These are phyloP conservation scores for Metschnikowia reukaufii DNA, from an alignment of 805 yeast species.

Conservation along the genomic window DNA sequence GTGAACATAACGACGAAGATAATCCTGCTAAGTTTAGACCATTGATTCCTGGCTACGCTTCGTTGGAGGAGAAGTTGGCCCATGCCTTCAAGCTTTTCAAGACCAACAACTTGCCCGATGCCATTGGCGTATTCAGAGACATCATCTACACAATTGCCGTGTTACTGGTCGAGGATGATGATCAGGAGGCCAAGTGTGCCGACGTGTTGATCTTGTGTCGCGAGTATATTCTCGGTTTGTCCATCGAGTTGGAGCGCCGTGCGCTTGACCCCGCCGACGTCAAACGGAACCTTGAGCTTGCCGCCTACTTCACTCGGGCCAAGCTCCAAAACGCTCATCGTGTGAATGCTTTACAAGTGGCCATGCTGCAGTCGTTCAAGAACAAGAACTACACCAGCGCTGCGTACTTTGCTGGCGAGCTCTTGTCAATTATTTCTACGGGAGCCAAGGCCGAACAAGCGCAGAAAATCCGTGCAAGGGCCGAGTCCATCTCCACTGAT, in stretches of 20 bases:
- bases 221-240: constrained; percentile 88
- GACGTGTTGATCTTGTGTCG: constrained; percentile 73
- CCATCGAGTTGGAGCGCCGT: constrained; percentile 89
- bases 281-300: constrained; percentile 88
- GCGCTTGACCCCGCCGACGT: constrained; percentile 65
- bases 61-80: constrained; percentile 57
- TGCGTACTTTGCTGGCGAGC: constrained; percentile 83
- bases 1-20: constrained; percentile 62
- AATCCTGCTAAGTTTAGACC: constrained; percentile 54
- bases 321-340: constrained; percentile 80
- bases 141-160: constrained; percentile 76
- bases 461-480: constrained; percentile 70
- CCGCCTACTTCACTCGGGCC: constrained; percentile 91
- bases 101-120: constrained; percentile 77
- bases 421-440: constrained; percentile 62
- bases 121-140: constrained; percentile 75
- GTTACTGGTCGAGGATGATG: constrained; percentile 66
- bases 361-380: constrained; percentile 90
- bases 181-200: constrained; percentile 72
- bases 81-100: constrained; percentile 83
- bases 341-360: constrained; percentile 87
- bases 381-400: constrained; percentile 87
- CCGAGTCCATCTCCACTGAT: constrained; percentile 81
- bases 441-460: constrained; percentile 92
- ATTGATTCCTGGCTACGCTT: constrained; percentile 68